Evolutionary conservation across 352 stramenopile genomes (phyloP), one percentile per base, ranked within the genome.

Genomic region (Phytophthora europaea): DNA sequence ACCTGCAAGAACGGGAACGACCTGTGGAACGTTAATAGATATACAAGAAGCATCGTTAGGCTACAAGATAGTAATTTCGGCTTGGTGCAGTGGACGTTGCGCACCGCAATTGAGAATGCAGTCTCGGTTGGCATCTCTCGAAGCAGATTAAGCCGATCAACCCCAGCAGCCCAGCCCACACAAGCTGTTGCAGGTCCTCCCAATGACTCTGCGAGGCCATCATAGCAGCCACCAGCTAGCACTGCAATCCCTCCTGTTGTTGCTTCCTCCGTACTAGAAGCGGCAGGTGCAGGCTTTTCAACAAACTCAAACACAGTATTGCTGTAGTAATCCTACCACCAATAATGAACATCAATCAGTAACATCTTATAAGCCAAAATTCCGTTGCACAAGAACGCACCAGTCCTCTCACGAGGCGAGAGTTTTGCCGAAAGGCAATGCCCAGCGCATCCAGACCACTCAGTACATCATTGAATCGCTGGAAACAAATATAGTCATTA

Each of bases 261-360:
- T 18, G 73, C 59, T 40, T 80, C 56, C 9, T 75, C 51, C 3
- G 63, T 50, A 10, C 74, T 51, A 0, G 31, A 43, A 26, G 34
- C 33, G 38, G 47, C 50, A 13, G 54, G 58, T 47, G 33, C 60
- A 47, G 67, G 48, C 23, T 71, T 78, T 71, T 97, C 90, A 15
- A 97, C 77, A 76, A 97, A 96, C 70, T 97, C 91, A 57, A 97
- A 97, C 4, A 97, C 89, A 1, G 91, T 97, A 72, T 96, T 83
- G 66, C 89, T 96, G 74, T 97, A 97, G 75, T 97, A 97, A 65
- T 97, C 91, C 90, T 97, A 53, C 4, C n/a, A 59, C 6, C 43
- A 9, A 22, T 9, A 51, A 51, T 20, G n/a, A 51, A 51, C 16
- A 51, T n/a, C 38, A 45, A n/a, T 45, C 38, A 45, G 38, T 45